Evolutionary conservation across 106 monocot species (phyloP).

Genomic region (Platanthera guangdongensis): DNA sequence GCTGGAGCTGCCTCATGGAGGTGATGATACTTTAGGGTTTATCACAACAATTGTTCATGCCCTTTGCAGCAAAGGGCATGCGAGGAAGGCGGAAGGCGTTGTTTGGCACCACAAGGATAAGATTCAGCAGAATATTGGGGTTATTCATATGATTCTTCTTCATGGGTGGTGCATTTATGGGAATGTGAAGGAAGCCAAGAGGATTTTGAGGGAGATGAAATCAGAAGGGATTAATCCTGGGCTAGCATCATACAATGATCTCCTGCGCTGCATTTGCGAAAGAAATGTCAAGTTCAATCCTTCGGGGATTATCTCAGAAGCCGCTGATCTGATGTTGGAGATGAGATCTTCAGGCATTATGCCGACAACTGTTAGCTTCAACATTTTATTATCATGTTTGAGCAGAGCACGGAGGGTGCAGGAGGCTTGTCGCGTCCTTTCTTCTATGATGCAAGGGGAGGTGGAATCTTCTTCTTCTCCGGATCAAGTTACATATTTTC

Average conservation of each 20-base stretch:
- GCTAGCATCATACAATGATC: slow-evolving; percentile 36
- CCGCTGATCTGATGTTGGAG: slow-evolving; percentile 38
- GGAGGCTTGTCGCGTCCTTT: slow-evolving; percentile 50
- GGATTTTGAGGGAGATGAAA: slow-evolving; percentile 48
- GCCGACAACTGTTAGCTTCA: slow-evolving; percentile 44
- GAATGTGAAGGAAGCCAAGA: slow-evolving; percentile 53
- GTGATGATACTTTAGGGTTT: neutral
- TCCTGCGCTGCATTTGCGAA: slow-evolving; percentile 49
- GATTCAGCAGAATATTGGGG: slow-evolving; percentile 1
- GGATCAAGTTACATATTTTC: slow-evolving; percentile 50
- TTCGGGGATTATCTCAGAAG: slow-evolving; percentile 53
- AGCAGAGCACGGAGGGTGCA: slow-evolving; percentile 53
- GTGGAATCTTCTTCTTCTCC: slow-evolving; percentile 21
- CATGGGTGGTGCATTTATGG: slow-evolving; percentile 65
- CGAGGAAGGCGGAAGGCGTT: slow-evolving; percentile 39
- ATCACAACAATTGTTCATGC: slow-evolving; percentile 31
- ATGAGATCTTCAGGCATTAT: slow-evolving; percentile 46
- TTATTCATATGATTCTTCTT: slow-evolving; percentile 30
- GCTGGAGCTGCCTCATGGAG: neutral
- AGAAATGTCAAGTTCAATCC: slow-evolving; percentile 64
- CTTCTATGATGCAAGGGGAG: slow-evolving; percentile 39
- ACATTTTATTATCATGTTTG: slow-evolving; percentile 54
- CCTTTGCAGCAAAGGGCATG: slow-evolving; percentile 51
- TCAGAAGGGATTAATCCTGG: slow-evolving; percentile 16
- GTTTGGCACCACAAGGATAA: slow-evolving; percentile 39